Evolutionary conservation across 345 rosid genomes (phyloP).

Genomic region (Moricandia moricandioides): DNA sequence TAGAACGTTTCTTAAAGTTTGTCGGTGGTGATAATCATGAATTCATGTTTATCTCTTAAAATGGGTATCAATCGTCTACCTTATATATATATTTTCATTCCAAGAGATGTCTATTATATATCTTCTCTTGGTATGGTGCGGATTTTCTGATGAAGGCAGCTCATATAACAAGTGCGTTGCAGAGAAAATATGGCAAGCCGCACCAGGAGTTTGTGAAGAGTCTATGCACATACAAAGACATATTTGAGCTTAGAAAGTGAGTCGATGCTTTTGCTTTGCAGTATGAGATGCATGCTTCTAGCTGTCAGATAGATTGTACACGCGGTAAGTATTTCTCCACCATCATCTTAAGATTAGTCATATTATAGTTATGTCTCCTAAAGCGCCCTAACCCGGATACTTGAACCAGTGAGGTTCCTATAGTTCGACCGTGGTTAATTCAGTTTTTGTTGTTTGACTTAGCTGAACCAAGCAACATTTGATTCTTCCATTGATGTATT

Average conservation of each 20-base stretch:
- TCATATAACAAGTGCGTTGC: too few species aligned
- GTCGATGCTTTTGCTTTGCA: conserved; percentile 84
- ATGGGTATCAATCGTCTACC: too few species aligned
- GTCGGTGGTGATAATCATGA: too few species aligned
- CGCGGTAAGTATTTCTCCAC: conserved; percentile 41
- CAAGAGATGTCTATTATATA: too few species aligned
- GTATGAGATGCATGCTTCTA: conserved; percentile 89
- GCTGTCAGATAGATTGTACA: not conserved
- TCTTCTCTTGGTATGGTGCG: conserved; percentile 19
- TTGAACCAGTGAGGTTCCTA: too few species aligned
- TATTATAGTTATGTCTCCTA: not conserved
- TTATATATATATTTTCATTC: too few species aligned
- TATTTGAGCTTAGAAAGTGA: conserved; percentile 61
- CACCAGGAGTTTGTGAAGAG: conserved; percentile 53
- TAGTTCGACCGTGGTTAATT: too few species aligned
- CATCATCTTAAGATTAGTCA: not conserved
- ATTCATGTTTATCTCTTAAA: too few species aligned
- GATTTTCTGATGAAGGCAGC: not conserved
- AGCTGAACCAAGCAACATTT: not conserved
- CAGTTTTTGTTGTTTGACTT: not conserved
- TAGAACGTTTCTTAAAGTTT: too few species aligned
- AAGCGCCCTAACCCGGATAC: too few species aligned
- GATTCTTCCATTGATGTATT: not conserved
- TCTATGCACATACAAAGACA: conserved; percentile 66
- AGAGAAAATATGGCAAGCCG: too few species aligned